Conservation (phyloP, 805 yeast genomes). For the Brettanomyces sp. region DNA sequence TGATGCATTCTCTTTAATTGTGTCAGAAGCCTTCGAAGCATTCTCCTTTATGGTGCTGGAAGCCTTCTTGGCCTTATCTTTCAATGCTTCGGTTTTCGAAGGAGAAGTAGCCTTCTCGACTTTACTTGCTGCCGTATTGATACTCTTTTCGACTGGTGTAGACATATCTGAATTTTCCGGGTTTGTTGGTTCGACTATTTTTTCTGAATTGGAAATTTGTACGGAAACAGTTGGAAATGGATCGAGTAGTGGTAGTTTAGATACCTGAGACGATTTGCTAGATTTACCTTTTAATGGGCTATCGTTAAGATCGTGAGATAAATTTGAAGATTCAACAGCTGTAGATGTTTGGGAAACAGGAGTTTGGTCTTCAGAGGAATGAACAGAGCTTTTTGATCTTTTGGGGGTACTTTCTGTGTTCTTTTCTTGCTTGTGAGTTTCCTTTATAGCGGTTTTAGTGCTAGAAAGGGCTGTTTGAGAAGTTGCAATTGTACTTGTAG, state of each 20-base stretch:
- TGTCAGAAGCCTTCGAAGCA: conserved; percentile 4
- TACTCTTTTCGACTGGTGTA: background rate
- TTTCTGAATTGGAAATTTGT: background rate
- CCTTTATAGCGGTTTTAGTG: background rate
- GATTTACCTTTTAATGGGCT: background rate
- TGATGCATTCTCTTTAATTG: conserved; percentile 6
- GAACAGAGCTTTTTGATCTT: background rate
- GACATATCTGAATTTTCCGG: background rate
- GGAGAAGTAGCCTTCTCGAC: background rate
- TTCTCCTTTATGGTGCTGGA: background rate
- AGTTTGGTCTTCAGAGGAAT: background rate
- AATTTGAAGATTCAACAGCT: background rate
- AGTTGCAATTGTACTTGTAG: background rate
- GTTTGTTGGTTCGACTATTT: background rate
- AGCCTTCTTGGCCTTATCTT: conserved; percentile 1
- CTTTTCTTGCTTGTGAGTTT: conserved; percentile 1
- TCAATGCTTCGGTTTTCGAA: conserved; percentile 2
- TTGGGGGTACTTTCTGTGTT: background rate
- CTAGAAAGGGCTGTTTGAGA: background rate
- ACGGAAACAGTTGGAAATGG: background rate
- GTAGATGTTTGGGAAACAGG: background rate
- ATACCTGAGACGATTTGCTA: background rate
- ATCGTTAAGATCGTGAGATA: too few relatives aligned
- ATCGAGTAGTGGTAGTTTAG: background rate
- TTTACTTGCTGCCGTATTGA: background rate